Evolutionary conservation across 208 protist species (phyloP), one percentile per base, ranked within the genome.

Genomic region (Leishmania tropica): DNA sequence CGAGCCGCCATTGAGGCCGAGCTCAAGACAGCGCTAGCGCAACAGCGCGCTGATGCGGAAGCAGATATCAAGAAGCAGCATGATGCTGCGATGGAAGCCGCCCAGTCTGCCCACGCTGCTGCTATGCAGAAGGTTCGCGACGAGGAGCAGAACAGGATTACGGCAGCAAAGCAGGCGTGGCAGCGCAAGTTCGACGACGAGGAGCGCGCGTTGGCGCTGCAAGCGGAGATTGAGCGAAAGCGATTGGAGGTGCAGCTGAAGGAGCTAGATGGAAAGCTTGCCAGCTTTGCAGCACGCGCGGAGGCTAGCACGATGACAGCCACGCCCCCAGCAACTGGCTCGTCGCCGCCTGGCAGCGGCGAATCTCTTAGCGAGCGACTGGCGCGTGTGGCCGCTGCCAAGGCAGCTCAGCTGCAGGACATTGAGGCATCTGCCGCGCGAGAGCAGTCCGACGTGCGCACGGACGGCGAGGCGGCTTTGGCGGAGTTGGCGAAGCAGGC

Each of bases 201-300:
- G 45, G 79, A 91, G 76, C 76, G 80, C 28, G 47, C 58, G 35
- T 56, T 80, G 73, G 83, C 83, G 64, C 65, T 83, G 62, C 64
- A 83, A 35, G 51, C 60, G 37, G 84, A 87, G 31, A 19, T 31
- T n/a, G 56, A 91, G 78, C 79, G 79, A 71, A 74, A 82, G 68
- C 68, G 42, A 60, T 78, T 88, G 24, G 83, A 85, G 37, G 56
- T 7, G 35, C 75, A 88, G 71, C 74, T 88, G 53, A 85, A 83
- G n/a, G 76, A 81, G 65, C 53, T 85, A 6, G 76, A 87, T 28
- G 73, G 37, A 13, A 64, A 83, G 58, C 48, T 83, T 7, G 73
- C 73, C 13, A 51, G 47, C 35, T n/a, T 51, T 11, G 37, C 19
- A 35, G 47, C 74, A 45, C 21, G 15, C 11, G 8, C 75, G 58